Base-by-base conservation (phyloP, 2,329 filamentous ascomycete species). In the Onygenales sp. region DNA sequence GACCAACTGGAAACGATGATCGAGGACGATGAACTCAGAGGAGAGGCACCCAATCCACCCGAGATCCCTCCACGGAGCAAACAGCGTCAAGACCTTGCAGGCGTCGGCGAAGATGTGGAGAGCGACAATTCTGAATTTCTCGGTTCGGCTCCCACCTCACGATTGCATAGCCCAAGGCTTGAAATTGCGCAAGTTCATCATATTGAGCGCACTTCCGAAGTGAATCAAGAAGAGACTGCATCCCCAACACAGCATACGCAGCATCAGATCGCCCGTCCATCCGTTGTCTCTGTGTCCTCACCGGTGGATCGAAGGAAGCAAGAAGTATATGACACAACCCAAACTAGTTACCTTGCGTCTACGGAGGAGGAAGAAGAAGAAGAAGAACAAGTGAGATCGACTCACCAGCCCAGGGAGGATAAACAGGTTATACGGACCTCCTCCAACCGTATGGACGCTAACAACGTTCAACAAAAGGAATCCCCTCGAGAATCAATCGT, bases 1-100 rank as follows among this genome's bases (percentile, higher is more conserved):
- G 59, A 58, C 49, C 61, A 61, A 8, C 57, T 70, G 37, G 68
- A 69, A 45, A 69, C 68, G 34, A 71, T 70, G 68, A 67, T 68
- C 50, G 69, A 71, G 54, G 63, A 66, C 54, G 63, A 66, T 40
- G 68, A 65, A 52, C 60, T 50, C 10, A 17, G 33, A 21, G 51
- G 17, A 34, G 43, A 59, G 10, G 51, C 48, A 36, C 49, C 36
- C 13, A 42, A 52, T 9, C 39, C 37, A 9, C 42, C 52, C 32
- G 58, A 56, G 45, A 37, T 55, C 47, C 46, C 44, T 46, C 53
- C 14, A 33, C 49, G 31, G 32, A 53, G 43, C 37, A 42, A 43
- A n/a, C 36, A 49, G 33, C 51, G 45, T 31, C 13, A 21, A 32
- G 46, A 49, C 2, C 21, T 5, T 21, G 31, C 31, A n/a, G 27